phyloP scores from a whole-genome alignment of 2,329 filamentous ascomycete species.

The Apiospora pterosperma region DNA sequence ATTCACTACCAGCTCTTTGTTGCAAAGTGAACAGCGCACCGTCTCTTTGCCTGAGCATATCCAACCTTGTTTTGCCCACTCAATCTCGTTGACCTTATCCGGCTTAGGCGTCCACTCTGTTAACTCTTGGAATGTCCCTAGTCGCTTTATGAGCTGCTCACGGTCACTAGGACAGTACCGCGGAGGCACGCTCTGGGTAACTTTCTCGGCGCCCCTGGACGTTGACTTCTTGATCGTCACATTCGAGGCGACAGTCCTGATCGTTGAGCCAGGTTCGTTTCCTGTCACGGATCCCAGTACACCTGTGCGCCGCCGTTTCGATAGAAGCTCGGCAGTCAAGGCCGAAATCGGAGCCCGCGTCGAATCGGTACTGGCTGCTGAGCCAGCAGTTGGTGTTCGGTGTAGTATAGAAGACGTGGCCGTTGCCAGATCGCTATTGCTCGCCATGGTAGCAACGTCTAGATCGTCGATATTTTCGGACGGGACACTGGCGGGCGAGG shows the following conservation, averaged over 20 bases:
- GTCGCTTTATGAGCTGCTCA: slow-evolving; percentile 71
- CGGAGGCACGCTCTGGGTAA: slow-evolving; percentile 35
- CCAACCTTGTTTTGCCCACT: slow-evolving; percentile 95
- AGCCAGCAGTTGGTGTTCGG: slow-evolving; percentile 8
- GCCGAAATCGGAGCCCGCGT: slow-evolving; percentile 13
- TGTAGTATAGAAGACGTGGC: slow-evolving; percentile 29
- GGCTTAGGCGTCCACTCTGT: slow-evolving; percentile 95
- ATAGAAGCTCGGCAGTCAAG: slow-evolving; percentile 40
- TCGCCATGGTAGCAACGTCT: slow-evolving; percentile 33
- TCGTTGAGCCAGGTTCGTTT: slow-evolving; percentile 14
- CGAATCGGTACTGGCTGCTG: background rate
- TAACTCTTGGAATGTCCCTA: slow-evolving; percentile 87
- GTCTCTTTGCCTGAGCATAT: slow-evolving; percentile 78
- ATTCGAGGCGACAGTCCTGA: slow-evolving; percentile 35
- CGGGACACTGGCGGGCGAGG: slow-evolving; percentile 34
- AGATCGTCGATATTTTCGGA: slow-evolving; percentile 18
- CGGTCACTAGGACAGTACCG: slow-evolving; percentile 88
- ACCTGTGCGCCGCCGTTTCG: slow-evolving; percentile 52
- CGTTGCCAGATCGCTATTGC: slow-evolving; percentile 14
- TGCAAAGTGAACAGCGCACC: slow-evolving; percentile 82
- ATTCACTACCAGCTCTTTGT: slow-evolving; percentile 79
- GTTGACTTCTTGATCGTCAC: slow-evolving; percentile 39
- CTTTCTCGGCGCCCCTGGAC: slow-evolving; percentile 9
- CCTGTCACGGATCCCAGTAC: slow-evolving; percentile 36
- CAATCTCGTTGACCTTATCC: slow-evolving; percentile 77